Base-by-base conservation (phyloP, 352 stramenopile species). In the Phytophthora kernoviae region DNA sequence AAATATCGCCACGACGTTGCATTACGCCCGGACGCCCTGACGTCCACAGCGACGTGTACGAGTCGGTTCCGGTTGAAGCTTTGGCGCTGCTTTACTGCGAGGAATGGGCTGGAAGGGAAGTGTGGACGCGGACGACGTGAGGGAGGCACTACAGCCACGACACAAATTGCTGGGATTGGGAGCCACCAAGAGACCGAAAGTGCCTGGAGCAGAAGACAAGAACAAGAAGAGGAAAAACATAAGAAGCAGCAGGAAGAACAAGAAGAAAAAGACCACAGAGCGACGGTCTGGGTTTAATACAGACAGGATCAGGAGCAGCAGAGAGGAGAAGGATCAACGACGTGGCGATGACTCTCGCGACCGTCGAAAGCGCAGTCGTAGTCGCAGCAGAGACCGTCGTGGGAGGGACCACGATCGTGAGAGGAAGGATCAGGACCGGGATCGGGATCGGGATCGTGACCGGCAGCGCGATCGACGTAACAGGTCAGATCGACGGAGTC, bases 71-170 rank as follows among this genome's bases (percentile, higher is more conserved):
- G 0, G 92, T 99, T 45, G 77, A 92, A 40, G 94, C 98, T 48
- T 99, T 79, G 97, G 97, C 14, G 88, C 86, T 4, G 97, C 96
- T 18, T 74, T 99, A 68, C 75, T 99, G 8, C 81, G 96, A 14
- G 97, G 97, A 11, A 99, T 99, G 97, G 97, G 97, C 49, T 99
- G 97, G 97, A 96, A 67, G 8, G 96, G 96, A 33, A 65, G 65
- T 5, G 65, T 74, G 18, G 68, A 90, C 18, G 47, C 78, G 15
- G 76, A 87, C 14, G 72, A 77, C 26, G 45, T 78, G 17, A 60
- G 59, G 17, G 65, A 56, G 2, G 72, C 70, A 4, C 68, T 75
- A 9, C 82, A 97, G 68, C 87, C 91, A 2, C 78, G 96, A 30
- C 92, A 97, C 11, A 92, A 97, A 62, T 58, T 97, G 37, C 81